A percentile compares a stretch with the other conserved stretches of the same genome.
Conservation (phyloP, 1,284 basidiomycete species). For the Puccinia hordei region DNA sequence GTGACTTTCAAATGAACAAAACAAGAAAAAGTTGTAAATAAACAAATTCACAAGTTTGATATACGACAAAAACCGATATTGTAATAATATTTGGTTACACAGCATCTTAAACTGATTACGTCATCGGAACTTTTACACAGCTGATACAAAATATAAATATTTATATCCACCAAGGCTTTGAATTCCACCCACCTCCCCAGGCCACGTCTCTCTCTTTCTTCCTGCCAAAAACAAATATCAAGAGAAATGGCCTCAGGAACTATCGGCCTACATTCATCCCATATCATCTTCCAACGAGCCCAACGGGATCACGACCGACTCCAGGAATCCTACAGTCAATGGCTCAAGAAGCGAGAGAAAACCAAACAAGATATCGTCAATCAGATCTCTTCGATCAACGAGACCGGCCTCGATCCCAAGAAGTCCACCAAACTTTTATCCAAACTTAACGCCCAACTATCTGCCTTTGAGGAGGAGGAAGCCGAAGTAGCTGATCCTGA, state of each 20-base stretch:
- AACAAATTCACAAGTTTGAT: no score
- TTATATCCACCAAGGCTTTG: no score
- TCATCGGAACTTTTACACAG: no score
- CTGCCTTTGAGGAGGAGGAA: constrained; percentile 21
- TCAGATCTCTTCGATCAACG: constrained; percentile 15
- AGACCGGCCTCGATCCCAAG: constrained; percentile 10
- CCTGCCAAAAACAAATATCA: not conserved
- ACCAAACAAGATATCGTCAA: not conserved
- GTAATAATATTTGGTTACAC: no score
- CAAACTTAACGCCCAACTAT: constrained; percentile 9
- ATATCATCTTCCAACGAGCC: constrained; percentile 22
- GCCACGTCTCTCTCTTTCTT: no score
- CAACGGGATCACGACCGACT: constrained; percentile 15
- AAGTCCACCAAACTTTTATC: not conserved
- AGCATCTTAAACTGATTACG: no score
- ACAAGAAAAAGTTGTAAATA: no score
- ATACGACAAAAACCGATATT: no score
- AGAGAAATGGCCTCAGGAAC: not conserved
- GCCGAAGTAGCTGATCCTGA: constrained; percentile 20
- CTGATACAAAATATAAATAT: no score
- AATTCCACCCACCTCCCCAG: no score
- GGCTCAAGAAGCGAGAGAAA: constrained; percentile 8
- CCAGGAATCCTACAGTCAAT: not conserved
- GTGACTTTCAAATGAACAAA: no score
- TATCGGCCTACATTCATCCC: constrained; percentile 12